Base-by-base conservation (phyloP, 106 monocot species). In the Platanthera guangdongensis region DNA sequence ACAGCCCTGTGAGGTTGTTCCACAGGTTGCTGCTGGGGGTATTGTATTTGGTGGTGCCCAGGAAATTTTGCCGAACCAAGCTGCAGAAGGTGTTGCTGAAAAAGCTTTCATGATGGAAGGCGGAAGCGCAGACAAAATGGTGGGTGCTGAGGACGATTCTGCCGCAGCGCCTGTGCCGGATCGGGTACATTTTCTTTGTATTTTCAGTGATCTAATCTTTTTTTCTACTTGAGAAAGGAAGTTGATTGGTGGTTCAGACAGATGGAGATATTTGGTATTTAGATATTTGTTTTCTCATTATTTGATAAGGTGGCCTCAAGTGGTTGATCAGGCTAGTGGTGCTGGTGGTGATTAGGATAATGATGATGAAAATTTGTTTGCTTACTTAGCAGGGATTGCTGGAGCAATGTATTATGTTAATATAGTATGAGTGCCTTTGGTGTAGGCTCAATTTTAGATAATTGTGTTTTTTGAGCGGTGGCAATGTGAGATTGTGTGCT, bases 161-260 rank as follows among this genome's bases (percentile, higher is more conserved):
- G 81, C 81, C 47, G 78, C 91, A 55, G 70, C 96, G 85, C 96
- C 93, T 30, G 84, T 97, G 53, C 96, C 96, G 73, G 93, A 97
- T 52, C 48, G 87, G 82, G 93, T 97, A 91, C 81, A 47, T 1
- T 50, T 77, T 50, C 45, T 22, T 72, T 50, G 22, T 72, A 21
- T 22, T 51, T 48, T 21, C 3, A 4, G 0, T 7, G 1, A 15
- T 71, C 48, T 71, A 9, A 12, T 39, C 1, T 48, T 47, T 70
- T 70, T 5, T 14, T 6, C 10, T 28, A 48, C 7, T 14, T 47
- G 21, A 6, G 47, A 70, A 70, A 13, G 70, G 4, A 47, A 70
- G 45, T 51, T 19, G 16, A 72, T 46, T 46, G 47, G 13, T 39
- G 25, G 67, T 32, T 67, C 25, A 47, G 70, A 48, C 47, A n/a